A percentile compares a stretch with the other conserved stretches of the same genome.
phyloP scores from a whole-genome alignment of 805 yeast species.

The Metschnikowia chrysomelidarum region DNA sequence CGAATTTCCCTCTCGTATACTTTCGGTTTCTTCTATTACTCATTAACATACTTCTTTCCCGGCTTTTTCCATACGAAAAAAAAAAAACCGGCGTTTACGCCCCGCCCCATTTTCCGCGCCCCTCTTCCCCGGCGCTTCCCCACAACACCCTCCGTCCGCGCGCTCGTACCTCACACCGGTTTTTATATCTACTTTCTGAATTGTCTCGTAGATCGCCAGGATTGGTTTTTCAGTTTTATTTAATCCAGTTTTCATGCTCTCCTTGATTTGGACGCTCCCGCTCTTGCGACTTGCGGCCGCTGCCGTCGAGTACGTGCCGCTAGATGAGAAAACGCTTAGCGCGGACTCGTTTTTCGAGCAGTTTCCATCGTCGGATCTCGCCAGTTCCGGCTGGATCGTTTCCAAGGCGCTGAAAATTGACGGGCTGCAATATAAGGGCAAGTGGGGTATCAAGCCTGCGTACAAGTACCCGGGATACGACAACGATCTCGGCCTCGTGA shows the following conservation, averaged over 20 bases:
- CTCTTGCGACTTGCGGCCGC: slow-evolving; percentile 6
- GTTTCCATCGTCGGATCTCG: slow-evolving; percentile 36
- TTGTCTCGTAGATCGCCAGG: too few species aligned
- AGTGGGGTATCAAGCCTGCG: slow-evolving; percentile 73
- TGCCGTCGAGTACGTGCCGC: slow-evolving; percentile 30
- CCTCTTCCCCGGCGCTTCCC: too few species aligned
- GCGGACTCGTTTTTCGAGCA: slow-evolving; percentile 62
- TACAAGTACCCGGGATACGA: slow-evolving; percentile 51
- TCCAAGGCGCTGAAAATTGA: slow-evolving; percentile 52
- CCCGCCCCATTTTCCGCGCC: too few species aligned
- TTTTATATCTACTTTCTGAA: too few species aligned
- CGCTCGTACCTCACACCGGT: too few species aligned
- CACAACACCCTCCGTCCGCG: too few species aligned
- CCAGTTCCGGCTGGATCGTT: slow-evolving; percentile 40
- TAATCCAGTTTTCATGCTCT: slow-evolving; percentile 1
- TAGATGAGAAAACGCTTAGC: slow-evolving; percentile 33
- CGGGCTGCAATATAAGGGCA: slow-evolving; percentile 63
- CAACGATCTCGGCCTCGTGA: slow-evolving; percentile 74
- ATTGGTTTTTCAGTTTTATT: too few species aligned
- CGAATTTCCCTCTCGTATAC: too few species aligned
- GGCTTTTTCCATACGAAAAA: too few species aligned
- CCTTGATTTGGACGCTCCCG: slow-evolving; percentile 5
- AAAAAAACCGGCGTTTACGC: too few species aligned
- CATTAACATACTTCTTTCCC: too few species aligned
- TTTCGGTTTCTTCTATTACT: too few species aligned